Evolutionary conservation across 2,329 filamentous ascomycete genomes (phyloP), one percentile per base, ranked within the genome.

Genomic region (Cephalotrichum gorgonifer): DNA sequence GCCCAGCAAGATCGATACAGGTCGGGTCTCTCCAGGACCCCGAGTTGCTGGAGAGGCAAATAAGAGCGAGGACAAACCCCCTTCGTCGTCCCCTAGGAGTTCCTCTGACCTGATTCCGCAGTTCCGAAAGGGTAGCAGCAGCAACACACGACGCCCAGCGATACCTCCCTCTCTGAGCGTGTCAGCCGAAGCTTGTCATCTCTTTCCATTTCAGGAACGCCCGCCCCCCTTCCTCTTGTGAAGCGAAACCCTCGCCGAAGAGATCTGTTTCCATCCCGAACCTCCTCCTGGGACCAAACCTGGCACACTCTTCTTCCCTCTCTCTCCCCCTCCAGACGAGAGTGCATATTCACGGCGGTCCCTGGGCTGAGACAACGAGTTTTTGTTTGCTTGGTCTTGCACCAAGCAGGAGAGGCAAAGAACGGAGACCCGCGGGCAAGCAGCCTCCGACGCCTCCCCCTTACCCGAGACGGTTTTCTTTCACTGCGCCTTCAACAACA

Each of bases 301-400:
- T n/a, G n/a, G n/a, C 14, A 38, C 14, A 38, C 6, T 14, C 33
- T 38, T 38, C n/a, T 17, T 33, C 12, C 30, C 30, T 15, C 30
- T 38, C n/a, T 17, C n/a, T 14, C 30, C 30, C 30, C 30, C 30
- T 33, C 20, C 14, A 38, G 33, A 20, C n/a, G 33, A 38, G 33
- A 38, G 33, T 38, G 20, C 14, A 38, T 38, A 15, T 17, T n/a
- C 33, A 17, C n/a, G 20, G 15, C n/a, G 33, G 33, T 38, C n/a
- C n/a, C 33, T 38, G n/a, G n/a, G 20, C 33, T 26, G n/a, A 47
- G n/a, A 28, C 22, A 33, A 35, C 2, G 22, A n/a, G 20, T 12
- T 12, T 28, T 42, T 47, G 45, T 47, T 47, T 47, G 45, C 45
- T 47, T 22, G 17, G 17, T 41, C 35, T 35, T n/a, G 20, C n/a